Base-by-base conservation (phyloP, 208 protist species). In the Wallacemonas sp. region DNA sequence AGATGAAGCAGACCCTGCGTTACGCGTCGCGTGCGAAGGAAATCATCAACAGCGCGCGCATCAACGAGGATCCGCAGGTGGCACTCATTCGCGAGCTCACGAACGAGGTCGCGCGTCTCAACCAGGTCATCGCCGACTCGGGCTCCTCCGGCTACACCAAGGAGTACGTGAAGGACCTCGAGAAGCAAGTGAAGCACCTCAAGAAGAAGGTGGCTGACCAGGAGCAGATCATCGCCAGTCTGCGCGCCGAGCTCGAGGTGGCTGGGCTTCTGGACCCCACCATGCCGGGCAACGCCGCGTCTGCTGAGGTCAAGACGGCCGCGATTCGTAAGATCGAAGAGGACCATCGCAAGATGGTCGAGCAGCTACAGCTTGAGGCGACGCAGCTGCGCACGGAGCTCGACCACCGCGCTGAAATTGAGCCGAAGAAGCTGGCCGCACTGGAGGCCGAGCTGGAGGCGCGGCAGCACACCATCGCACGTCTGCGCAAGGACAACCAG, bases 51-150 rank as follows among this genome's bases (percentile, higher is more conserved):
- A 82, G 76, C 19, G 92, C 94, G 14, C 76, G 88, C 26, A 76
- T 95, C 19, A 98, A 98, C 58, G 94, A 97, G 67, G 92, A 98
- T 65, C 87, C 96, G 27, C 88, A 96, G 65, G 80, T 85, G 27
- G 72, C 72, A 17, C 67, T 81, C 44, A 86, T 94, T 30, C 70
- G 74, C 36, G 56, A 70, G 38, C 76, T 94, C 33, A 77, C 69
- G 21, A 70, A 36, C 21, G 83, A 89, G 54, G 72, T 94, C 14
- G 88, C 81, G 34, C 69, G 75, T 44, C 72, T 94, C 17, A 68
- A 83, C 61, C 73, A 78, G 57, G 63, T 80, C 12, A 70, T 94
- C 41, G 74, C 72, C 36, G 88, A 94, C 57, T 73, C 73, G 6
- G 83, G 81, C 26, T 65, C 72, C 26, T 75, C 76, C 58, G 76